Conservation (phyloP, 208 protist genomes). For the Trypanosoma theileri region DNA sequence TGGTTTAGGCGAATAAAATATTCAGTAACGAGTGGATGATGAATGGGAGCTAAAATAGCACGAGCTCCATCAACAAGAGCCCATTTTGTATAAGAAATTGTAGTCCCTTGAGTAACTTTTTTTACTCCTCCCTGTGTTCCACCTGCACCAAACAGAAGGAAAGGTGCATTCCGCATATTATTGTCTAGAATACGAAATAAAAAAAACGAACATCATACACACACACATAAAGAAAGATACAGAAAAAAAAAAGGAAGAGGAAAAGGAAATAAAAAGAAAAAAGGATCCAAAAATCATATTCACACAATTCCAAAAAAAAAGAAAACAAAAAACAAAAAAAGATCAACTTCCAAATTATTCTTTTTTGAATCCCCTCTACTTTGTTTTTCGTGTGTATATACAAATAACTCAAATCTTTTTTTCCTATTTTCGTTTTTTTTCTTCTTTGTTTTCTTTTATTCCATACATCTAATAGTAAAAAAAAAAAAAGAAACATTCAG, state of each 20-base stretch:
- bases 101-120: slow-evolving; percentile 34
- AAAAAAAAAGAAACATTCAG: background rate
- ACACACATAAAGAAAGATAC: slow-evolving; percentile 12
- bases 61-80: slow-evolving; percentile 47
- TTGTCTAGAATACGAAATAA: slow-evolving; percentile 7
- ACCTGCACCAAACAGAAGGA: slow-evolving; percentile 65
- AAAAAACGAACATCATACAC: slow-evolving; percentile 14
- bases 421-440: background rate
- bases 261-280: slow-evolving; percentile 11
- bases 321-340: background rate
- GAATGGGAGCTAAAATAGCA: slow-evolving; percentile 44
- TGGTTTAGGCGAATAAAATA: slow-evolving; percentile 79
- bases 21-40: slow-evolving; percentile 83
- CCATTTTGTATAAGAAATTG: slow-evolving; percentile 71
- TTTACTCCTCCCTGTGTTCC: slow-evolving; percentile 82
- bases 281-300: background rate
- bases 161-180: slow-evolving; percentile 18
- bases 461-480: background rate
- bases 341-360: background rate
- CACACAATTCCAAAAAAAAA: background rate
- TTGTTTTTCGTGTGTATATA: no score
- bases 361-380: no score
- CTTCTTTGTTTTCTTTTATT: background rate
- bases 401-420: background rate
- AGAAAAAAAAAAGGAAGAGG: slow-evolving; percentile 7